Evolutionary conservation across 192 early-diverging fungal species (phyloP).

Genomic region (Coemansia interrupta): DNA sequence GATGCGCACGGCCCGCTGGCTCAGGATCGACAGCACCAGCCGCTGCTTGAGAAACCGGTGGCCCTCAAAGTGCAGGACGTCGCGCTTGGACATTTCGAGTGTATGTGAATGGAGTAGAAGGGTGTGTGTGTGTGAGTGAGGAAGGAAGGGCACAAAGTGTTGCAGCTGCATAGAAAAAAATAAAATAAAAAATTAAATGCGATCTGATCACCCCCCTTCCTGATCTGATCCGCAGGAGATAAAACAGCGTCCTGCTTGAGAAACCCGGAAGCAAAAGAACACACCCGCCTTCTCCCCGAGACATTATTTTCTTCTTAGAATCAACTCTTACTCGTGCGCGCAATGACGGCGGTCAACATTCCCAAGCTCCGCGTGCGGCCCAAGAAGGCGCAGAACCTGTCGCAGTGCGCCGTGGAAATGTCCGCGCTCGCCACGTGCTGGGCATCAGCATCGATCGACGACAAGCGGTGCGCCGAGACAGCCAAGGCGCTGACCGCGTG

Average conservation of each 20-base stretch:
- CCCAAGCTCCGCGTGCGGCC: conserved; percentile 37
- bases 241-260: no score
- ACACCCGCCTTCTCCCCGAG: no score
- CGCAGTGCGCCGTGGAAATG: conserved; percentile 54
- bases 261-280: no score
- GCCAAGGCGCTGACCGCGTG: conserved; percentile 37
- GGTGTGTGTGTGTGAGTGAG: no score
- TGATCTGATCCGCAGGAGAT: no score
- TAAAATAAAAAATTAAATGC: not conserved
- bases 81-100: conserved; percentile 37
- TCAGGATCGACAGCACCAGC: conserved; percentile 82
- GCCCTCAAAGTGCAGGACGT: conserved; percentile 63
- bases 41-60: conserved; percentile 86
- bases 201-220: not conserved
- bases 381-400: conserved; percentile 20
- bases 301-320: conserved; percentile 3
- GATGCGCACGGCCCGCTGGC: conserved; percentile 78
- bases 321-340: not conserved
- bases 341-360: conserved; percentile 46
- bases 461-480: conserved; percentile 30
- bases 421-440: conserved; percentile 50
- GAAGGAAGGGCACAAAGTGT: not conserved
- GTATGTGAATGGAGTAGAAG: not conserved
- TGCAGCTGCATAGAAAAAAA: no score
- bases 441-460: conserved; percentile 42